phyloP scores from a whole-genome alignment of 306 rosid genomes.

The Acacia acuminata region DNA sequence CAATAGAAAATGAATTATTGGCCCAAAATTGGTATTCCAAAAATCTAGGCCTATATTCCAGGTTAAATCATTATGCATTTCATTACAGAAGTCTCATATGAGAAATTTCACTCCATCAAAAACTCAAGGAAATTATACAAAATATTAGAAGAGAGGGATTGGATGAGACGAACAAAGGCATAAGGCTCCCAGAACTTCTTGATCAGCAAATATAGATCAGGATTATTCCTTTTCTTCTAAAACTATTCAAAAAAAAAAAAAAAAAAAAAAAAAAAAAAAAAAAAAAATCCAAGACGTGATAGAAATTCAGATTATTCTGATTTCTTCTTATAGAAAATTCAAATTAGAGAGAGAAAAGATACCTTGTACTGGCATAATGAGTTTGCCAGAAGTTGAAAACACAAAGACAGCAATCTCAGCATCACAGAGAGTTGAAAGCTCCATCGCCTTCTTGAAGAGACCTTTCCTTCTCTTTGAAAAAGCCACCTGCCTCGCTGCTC shows the following conservation, averaged over 20 bases:
- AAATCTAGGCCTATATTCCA: no score
- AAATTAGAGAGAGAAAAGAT: neutral
- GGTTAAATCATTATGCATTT: neutral
- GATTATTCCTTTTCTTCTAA: neutral
- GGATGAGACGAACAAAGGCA: neutral
- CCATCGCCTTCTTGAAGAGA: neutral
- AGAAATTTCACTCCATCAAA: neutral
- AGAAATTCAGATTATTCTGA: neutral
- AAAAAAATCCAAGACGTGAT: neutral
- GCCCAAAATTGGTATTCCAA: no score
- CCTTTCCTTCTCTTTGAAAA: neutral
- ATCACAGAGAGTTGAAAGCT: neutral
- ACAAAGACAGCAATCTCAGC: neutral
- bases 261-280: no score
- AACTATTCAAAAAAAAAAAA: no score
- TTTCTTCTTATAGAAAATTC: neutral
- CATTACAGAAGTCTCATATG: neutral
- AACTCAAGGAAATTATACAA: neutral
- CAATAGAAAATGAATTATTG: no score
- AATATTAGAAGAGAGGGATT: neutral
- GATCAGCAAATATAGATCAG: neutral
- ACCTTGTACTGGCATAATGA: conserved; percentile 43
- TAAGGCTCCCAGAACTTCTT: neutral
- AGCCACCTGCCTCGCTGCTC: conserved; percentile 33
- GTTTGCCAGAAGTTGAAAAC: conserved; percentile 38